These are phyloP conservation scores for Cystobasidium ongulense DNA, from an alignment of 768 basidiomycete species.

Conservation along the genomic window DNA sequence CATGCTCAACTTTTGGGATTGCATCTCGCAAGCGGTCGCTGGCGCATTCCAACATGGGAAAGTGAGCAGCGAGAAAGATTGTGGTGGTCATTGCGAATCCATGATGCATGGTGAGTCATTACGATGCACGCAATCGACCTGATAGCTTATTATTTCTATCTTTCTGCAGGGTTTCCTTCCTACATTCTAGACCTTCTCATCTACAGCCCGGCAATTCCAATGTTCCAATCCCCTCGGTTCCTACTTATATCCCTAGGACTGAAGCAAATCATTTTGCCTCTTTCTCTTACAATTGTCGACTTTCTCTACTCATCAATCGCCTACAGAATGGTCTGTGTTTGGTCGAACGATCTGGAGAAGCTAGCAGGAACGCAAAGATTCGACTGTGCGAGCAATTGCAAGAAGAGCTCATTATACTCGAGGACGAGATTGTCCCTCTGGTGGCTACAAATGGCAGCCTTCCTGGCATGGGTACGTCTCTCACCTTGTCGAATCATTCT, in stretches of 20 bases:
- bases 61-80: conserved; percentile 16
- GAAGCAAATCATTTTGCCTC: not conserved
- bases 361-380: not conserved
- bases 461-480: conserved; percentile 23
- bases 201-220: conserved; percentile 31
- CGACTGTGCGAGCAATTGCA: conserved; percentile 29
- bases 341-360: conserved; percentile 19
- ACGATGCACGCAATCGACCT: no score
- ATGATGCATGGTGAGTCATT: conserved; percentile 37
- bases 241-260: not conserved
- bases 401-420: conserved; percentile 27
- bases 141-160: no score
- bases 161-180: conserved; percentile 37
- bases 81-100: conserved; percentile 32
- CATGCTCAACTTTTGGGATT: conserved; percentile 35
- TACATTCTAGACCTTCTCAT: conserved; percentile 34
- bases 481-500: no score
- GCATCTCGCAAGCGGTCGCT: conserved; percentile 24
- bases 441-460: not conserved
- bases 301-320: conserved; percentile 18
- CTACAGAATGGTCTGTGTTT: conserved; percentile 22
- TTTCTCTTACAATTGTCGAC: conserved; percentile 29
- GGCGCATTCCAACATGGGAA: conserved; percentile 31
- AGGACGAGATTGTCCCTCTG: not conserved
- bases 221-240: conserved; percentile 7